Conservation (phyloP, 202 grass and related monocot species). For the Dendrocalamus latiflorus region DNA sequence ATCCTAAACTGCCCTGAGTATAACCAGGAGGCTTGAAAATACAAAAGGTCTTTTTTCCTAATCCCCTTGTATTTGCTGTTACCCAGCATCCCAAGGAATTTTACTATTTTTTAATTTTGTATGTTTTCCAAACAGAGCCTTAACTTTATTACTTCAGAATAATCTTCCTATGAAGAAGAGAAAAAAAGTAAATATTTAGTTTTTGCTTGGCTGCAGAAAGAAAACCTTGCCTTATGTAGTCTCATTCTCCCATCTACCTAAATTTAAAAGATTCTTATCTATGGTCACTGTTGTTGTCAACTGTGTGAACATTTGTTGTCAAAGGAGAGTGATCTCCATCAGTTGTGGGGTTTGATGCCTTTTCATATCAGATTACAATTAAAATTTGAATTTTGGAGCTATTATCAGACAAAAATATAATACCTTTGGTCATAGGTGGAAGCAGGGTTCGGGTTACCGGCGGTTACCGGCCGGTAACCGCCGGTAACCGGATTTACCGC, state of each 20-base stretch:
- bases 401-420: constrained; percentile 25
- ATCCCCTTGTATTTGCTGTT: background rate
- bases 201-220: background rate
- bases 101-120: background rate
- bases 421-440: constrained; percentile 45
- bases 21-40: background rate
- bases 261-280: background rate
- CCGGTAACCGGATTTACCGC: no score
- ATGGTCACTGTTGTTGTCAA: background rate
- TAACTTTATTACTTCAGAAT: background rate
- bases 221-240: background rate
- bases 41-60: background rate
- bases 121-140: background rate
- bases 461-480: no score
- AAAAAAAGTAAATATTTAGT: background rate
- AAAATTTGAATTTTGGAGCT: constrained; percentile 20
- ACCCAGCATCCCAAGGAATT: background rate
- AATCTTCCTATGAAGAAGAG: background rate
- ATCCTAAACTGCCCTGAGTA: background rate
- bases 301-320: background rate
- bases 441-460: no score
- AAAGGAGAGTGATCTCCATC: background rate
- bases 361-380: background rate
- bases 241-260: background rate
- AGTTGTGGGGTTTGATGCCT: background rate